Conservation (phyloP, 2,329 filamentous ascomycete genomes). For the Pleomassaria siparia region DNA sequence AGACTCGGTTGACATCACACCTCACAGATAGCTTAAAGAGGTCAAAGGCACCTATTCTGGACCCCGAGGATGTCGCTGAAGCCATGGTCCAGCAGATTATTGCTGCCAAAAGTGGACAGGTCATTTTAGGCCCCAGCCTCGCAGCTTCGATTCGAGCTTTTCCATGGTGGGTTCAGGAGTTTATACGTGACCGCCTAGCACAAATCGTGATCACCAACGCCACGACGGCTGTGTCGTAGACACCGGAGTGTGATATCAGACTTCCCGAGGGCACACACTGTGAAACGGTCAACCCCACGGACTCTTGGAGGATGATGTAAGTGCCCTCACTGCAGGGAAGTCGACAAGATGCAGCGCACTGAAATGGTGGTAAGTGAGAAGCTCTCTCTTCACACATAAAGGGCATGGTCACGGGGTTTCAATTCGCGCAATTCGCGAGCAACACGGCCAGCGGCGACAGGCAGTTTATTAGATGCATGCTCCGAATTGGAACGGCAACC, state of each 20-base stretch:
- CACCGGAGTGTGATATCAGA: constrained; percentile 3
- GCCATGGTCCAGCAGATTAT: constrained; percentile 49
- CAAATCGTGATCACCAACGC: constrained; percentile 29
- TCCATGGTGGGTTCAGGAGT: constrained; percentile 39
- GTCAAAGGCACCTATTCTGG: constrained; percentile 36
- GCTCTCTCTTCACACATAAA: constrained; percentile 1
- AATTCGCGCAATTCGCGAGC: constrained; percentile 7
- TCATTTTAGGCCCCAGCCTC: constrained; percentile 40
- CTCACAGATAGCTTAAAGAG: constrained; percentile 36
- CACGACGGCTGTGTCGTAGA: constrained; percentile 22
- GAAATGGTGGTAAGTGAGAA: neutral
- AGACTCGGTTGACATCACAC: constrained; percentile 40
- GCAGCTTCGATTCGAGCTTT: constrained; percentile 28
- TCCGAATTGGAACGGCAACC: constrained; percentile 3
- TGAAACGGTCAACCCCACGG: constrained; percentile 9
- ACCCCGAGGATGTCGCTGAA: constrained; percentile 44
- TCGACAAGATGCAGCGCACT: constrained; percentile 3
- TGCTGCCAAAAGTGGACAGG: constrained; percentile 43
- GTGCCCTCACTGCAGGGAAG: constrained; percentile 5
- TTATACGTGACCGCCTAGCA: constrained; percentile 33
- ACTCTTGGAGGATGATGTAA: constrained; percentile 5
- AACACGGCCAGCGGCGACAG: constrained; percentile 5
- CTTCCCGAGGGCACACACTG: constrained; percentile 3
- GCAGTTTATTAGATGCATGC: neutral
- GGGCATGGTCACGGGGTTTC: constrained; percentile 6